These are phyloP conservation scores for Diaporthe destruens DNA, from an alignment of 2,329 filamentous ascomycete species.

Conservation along the genomic window DNA sequence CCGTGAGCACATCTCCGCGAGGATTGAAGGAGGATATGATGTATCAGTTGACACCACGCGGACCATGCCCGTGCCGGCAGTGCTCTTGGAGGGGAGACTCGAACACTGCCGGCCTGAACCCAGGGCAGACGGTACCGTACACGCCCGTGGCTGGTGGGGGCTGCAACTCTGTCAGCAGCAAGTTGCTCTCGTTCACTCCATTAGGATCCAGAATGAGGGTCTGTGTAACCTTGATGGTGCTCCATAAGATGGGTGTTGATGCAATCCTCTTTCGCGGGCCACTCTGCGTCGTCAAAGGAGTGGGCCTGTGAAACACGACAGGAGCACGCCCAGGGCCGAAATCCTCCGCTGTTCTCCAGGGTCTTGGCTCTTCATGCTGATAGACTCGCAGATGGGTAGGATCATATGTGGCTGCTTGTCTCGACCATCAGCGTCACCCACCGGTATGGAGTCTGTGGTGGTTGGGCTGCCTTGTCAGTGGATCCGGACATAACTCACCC, in stretches of 20 bases:
- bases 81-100: neutral
- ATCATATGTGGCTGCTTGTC: neutral
- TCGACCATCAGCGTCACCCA: neutral
- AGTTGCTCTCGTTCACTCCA: neutral
- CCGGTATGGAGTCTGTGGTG: slow-evolving; percentile 10
- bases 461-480: slow-evolving; percentile 8
- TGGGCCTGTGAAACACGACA: slow-evolving; percentile 4
- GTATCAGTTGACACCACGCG: neutral
- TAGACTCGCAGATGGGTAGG: neutral
- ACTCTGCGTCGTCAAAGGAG: neutral
- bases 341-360: neutral
- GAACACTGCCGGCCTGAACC: neutral
- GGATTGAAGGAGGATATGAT: neutral
- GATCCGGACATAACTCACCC: neutral
- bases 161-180: neutral
- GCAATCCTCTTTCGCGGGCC: neutral
- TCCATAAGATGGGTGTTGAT: neutral
- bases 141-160: neutral
- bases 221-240: neutral
- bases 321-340: neutral
- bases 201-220: slow-evolving; percentile 2
- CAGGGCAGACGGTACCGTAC: neutral
- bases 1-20: neutral
- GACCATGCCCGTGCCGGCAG: neutral
- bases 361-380: neutral